phyloP scores from a whole-genome alignment of 108 stramenopile species.

The Nitzschia palea region DNA sequence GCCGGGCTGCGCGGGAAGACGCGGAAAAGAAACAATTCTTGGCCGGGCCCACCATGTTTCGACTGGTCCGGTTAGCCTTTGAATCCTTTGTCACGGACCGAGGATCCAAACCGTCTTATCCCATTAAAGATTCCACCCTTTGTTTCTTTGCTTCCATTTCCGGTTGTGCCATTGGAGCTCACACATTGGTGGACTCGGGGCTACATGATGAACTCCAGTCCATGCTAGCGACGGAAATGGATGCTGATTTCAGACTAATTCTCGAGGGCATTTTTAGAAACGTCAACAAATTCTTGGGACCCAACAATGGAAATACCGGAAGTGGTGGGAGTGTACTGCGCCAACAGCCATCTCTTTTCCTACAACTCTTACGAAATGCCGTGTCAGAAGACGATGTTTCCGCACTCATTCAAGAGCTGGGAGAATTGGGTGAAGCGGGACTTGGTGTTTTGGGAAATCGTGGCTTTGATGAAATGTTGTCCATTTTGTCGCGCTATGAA shows the following conservation, averaged over 20 bases:
- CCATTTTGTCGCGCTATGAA: slow-evolving; percentile 3
- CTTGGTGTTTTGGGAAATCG: slow-evolving; percentile 10
- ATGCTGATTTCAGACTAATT: slow-evolving; percentile 15
- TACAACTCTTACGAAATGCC: slow-evolving; percentile 15
- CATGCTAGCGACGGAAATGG: slow-evolving; percentile 13
- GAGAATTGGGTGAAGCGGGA: not conserved
- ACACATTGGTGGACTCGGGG: slow-evolving; percentile 1
- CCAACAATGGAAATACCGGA: not conserved
- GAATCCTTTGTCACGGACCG: slow-evolving; percentile 3
- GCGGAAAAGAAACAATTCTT: slow-evolving; percentile 12
- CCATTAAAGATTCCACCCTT: slow-evolving; percentile 24
- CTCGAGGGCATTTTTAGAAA: slow-evolving; percentile 11
- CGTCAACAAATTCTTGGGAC: not conserved
- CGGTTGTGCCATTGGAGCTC: slow-evolving; percentile 19
- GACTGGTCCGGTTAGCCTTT: slow-evolving; percentile 16
- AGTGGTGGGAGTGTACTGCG: slow-evolving; percentile 4
- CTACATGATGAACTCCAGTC: not conserved
- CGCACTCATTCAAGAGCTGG: slow-evolving; percentile 10
- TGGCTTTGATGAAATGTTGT: slow-evolving; percentile 13
- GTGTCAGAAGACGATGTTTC: not conserved
- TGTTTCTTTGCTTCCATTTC: slow-evolving; percentile 24
- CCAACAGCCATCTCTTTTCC: slow-evolving; percentile 19
- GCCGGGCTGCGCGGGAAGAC: slow-evolving; percentile 5
- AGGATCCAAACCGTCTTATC: slow-evolving; percentile 1
- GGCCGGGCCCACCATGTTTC: slow-evolving; percentile 1